These are phyloP conservation scores for Eucalyptus dawsonii DNA, from an alignment of 345 rosid genomes.

Conservation along the genomic window DNA sequence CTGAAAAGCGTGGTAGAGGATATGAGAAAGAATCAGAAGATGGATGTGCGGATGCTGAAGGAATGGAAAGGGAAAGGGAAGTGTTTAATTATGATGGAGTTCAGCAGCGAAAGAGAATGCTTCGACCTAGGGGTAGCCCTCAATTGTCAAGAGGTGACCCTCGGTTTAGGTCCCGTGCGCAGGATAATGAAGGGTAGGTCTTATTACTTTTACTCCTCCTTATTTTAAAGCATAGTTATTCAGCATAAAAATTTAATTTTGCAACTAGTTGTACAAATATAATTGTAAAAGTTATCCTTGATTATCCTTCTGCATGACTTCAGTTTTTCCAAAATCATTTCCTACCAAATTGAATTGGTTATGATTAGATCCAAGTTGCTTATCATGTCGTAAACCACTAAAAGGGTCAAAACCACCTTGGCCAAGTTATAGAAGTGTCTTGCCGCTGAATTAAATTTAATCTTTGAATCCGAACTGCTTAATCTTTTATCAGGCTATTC, in stretches of 20 bases:
- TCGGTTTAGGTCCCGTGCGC: constrained; percentile 48
- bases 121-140: constrained; percentile 89
- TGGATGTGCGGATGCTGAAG: constrained; percentile 82
- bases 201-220: neutral
- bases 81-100: constrained; percentile 71
- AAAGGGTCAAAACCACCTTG: neutral
- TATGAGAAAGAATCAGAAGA: constrained; percentile 81
- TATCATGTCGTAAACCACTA: neutral
- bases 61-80: constrained; percentile 81
- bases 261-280: neutral
- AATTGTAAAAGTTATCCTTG: neutral
- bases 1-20: constrained; percentile 64
- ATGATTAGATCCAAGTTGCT: neutral
- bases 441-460: neutral
- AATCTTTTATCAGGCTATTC: neutral
- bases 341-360: neutral
- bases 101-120: constrained; percentile 97
- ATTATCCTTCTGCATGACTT: neutral
- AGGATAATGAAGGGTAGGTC: constrained; percentile 86
- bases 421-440: neutral
- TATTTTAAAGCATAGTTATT: neutral
- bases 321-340: neutral
- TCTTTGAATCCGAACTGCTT: neutral
- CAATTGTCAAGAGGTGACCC: constrained; percentile 62
- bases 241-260: neutral